phyloP scores from a whole-genome alignment of 2,329 filamentous ascomycete species.

The Verticillium zaregamsianum region DNA sequence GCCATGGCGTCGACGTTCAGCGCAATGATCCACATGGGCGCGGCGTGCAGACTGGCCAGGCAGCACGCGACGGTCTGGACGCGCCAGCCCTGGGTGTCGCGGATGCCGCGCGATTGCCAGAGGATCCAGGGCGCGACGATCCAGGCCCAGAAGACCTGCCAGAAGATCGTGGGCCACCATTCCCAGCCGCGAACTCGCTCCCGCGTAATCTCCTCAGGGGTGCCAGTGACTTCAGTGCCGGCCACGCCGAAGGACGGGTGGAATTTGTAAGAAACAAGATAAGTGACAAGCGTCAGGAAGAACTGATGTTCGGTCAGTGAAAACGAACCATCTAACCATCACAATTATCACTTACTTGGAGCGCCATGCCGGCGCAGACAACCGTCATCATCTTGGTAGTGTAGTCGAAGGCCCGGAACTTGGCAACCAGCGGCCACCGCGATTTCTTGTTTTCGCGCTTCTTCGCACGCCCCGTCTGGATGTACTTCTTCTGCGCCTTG shows the following conservation, averaged over 20 bases:
- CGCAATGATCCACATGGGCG: conserved; percentile 64
- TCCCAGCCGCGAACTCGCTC: conserved; percentile 55
- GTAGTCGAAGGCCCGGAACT: conserved; percentile 37
- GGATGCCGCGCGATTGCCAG: conserved; percentile 56
- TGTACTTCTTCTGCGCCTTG: conserved; percentile 39
- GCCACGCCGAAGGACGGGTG: conserved; percentile 57
- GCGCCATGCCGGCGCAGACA: conserved; percentile 48
- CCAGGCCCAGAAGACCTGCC: conserved; percentile 63
- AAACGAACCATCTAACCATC: background rate
- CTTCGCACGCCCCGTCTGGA: conserved; percentile 9
- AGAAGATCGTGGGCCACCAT: conserved; percentile 63
- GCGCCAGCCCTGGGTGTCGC: conserved; percentile 64
- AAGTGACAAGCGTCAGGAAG: conserved; percentile 54
- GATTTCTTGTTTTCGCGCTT: conserved; percentile 9
- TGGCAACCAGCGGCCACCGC: conserved; percentile 23
- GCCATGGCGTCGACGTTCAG: conserved; percentile 47
- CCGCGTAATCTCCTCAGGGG: conserved; percentile 43
- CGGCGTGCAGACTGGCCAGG: conserved; percentile 53
- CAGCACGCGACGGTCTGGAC: conserved; percentile 55
- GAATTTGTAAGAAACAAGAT: conserved; percentile 61
- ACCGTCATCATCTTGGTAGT: conserved; percentile 43
- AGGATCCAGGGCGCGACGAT: conserved; percentile 57
- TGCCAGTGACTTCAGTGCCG: conserved; percentile 56
- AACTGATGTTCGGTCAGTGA: conserved; percentile 34
- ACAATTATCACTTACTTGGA: conserved; percentile 43